These are phyloP conservation scores for Debaryomyces fabryi DNA, from an alignment of 1,139 yeast genomes.

Conservation along the genomic window DNA sequence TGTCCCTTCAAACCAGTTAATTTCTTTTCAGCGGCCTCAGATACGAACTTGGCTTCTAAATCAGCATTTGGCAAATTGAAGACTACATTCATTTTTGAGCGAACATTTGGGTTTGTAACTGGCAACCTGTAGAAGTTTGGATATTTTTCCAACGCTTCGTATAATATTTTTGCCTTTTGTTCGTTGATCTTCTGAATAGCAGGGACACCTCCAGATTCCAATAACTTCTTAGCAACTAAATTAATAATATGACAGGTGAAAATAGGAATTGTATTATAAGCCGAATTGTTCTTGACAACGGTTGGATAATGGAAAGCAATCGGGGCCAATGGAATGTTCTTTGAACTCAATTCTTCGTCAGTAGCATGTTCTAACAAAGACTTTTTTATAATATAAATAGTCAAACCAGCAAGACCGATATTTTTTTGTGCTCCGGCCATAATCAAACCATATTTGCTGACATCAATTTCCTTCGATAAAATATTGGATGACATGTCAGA, in stretches of 20 bases:
- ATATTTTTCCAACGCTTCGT: constrained; percentile 63
- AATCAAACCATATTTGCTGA: constrained; percentile 81
- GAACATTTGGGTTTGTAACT: constrained; percentile 55
- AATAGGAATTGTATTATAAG: constrained; percentile 93
- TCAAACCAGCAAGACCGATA: constrained; percentile 93
- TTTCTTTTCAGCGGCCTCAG: constrained; percentile 50
- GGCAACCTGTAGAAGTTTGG: constrained; percentile 69
- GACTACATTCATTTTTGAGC: constrained; percentile 93
- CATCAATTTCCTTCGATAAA: constrained; percentile 77
- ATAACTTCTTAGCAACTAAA: constrained; percentile 67
- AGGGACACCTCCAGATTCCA: constrained; percentile 59
- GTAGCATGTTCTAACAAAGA: constrained; percentile 67
- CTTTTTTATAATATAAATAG: constrained; percentile 87
- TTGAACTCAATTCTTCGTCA: constrained; percentile 59
- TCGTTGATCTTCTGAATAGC: constrained; percentile 60
- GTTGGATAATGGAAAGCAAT: constrained; percentile 88
- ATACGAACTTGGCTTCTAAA: constrained; percentile 67
- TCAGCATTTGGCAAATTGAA: constrained; percentile 70
- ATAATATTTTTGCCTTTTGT: constrained; percentile 62
- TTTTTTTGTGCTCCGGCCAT: constrained; percentile 98
- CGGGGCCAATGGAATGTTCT: constrained; percentile 77
- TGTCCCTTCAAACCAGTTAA: constrained; percentile 90
- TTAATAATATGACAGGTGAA: constrained; percentile 86
- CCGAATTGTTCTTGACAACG: constrained; percentile 84
- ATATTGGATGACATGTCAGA: constrained; percentile 96